Base-by-base conservation (phyloP, 2,329 filamentous ascomycete genomes). In the Lecanicillium sp. region DNA sequence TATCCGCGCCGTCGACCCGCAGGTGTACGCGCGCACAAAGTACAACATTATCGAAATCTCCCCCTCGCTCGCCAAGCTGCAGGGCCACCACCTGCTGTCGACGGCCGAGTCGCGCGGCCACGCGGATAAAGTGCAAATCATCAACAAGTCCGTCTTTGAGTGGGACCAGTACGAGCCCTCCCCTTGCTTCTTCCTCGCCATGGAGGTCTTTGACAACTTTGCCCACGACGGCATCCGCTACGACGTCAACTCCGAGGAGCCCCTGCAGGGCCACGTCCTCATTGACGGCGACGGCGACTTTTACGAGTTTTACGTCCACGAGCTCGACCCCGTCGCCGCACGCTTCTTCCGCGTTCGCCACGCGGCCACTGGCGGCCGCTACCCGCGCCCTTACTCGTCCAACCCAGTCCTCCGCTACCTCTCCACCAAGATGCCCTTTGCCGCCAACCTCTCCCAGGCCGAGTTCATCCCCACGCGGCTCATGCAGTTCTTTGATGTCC, bases 201-300 rank as follows among this genome's bases (percentile, higher is more conserved):
- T 98, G 63, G 92, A 98, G 64, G 92, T 98, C 48, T 95, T 96
- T 55, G 92, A 98, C 69, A 98, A 98, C 65, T 97, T 98, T 58
- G 81, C 87, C 27, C 94, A 98, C 66, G 92, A 98, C 65, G 77
- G 82, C 43, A 79, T 98, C 45, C 89, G 94, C 46, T 98, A 97
- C 66, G 84, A 97, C 62, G 72, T 83, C 10, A 63, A 71, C 44
- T 94, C 88, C 10, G 85, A 87, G 57, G 69, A 83, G 48, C 85
- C 90, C 0, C 74, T 95, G 39, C 94, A 98, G 65, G 88, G 87
- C 36, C 81, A 81, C 45, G 89, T 97, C 12, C 71, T 98, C 29
- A 82, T 98, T 54, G 87, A 95, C 57, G 72, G 68, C 8, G 69
- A 81, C 30, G 90, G 90, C 54, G 89, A 97, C 55, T 92, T 98